These are phyloP conservation scores for Aschersonia sp. DNA, from an alignment of 2,329 filamentous ascomycete genomes.

Conservation along the genomic window DNA sequence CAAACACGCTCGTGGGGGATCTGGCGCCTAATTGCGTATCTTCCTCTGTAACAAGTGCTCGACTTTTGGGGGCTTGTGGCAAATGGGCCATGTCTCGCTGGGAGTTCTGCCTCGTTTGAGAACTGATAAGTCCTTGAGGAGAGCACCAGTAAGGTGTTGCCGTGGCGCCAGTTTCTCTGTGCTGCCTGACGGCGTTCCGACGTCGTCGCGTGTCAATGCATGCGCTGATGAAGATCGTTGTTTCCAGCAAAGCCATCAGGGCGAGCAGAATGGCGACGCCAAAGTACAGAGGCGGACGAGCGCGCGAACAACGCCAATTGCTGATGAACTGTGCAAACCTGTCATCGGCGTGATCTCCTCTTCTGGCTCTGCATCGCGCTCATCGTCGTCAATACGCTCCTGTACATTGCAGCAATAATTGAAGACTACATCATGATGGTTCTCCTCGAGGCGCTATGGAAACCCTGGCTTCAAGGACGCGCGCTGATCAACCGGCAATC, in stretches of 20 bases:
- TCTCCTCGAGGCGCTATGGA: no score
- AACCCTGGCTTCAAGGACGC: no score
- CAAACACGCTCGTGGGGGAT: neutral
- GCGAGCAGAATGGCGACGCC: slow-evolving; percentile 10
- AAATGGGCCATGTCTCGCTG: neutral
- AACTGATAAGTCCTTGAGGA: neutral
- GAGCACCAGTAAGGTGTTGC: neutral
- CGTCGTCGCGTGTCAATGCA: slow-evolving; percentile 19
- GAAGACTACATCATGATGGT: no score
- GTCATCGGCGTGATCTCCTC: neutral
- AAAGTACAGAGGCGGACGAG: slow-evolving; percentile 5
- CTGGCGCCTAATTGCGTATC: neutral
- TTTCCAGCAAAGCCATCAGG: slow-evolving; percentile 16
- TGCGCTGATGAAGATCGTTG: slow-evolving; percentile 23
- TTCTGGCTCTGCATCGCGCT: neutral
- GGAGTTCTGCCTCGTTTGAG: neutral
- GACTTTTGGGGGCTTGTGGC: neutral
- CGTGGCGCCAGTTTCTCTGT: slow-evolving; percentile 1
- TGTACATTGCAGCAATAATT: no score
- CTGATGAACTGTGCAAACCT: slow-evolving; percentile 1
- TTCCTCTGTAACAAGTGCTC: neutral
- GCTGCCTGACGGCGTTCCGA: slow-evolving; percentile 8
- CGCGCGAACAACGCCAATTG: neutral
- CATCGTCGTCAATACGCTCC: neutral
- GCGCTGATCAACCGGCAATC: no score